Conservation (phyloP, 2,329 filamentous ascomycete genomes). For the Grosmannia serpens region DNA sequence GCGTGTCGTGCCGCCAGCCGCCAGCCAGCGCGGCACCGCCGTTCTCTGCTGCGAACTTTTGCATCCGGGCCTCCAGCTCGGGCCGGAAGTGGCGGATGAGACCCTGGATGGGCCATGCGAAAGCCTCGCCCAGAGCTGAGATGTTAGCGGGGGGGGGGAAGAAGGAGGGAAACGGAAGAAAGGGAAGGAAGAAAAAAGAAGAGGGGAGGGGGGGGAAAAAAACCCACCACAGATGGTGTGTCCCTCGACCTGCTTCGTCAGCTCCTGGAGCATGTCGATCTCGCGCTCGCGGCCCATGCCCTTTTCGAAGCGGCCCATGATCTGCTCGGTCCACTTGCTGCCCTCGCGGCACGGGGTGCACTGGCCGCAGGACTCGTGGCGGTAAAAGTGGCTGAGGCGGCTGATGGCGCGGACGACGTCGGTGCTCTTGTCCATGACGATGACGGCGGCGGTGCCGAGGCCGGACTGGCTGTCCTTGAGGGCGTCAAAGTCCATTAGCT, state of each 20-base stretch:
- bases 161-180: neutral
- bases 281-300: slow-evolving; percentile 80
- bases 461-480: slow-evolving; percentile 96
- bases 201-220: neutral
- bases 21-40: slow-evolving; percentile 71
- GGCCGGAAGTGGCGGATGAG: slow-evolving; percentile 97
- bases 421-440: slow-evolving; percentile 97
- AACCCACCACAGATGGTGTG: slow-evolving; percentile 90
- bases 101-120: slow-evolving; percentile 96
- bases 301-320: slow-evolving; percentile 93
- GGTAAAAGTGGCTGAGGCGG: slow-evolving; percentile 91
- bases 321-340: slow-evolving; percentile 98
- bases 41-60: slow-evolving; percentile 60
- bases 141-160: slow-evolving; percentile 16
- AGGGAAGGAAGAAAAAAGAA: neutral
- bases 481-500: slow-evolving; percentile 98
- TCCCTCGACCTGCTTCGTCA: slow-evolving; percentile 98
- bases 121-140: slow-evolving; percentile 82
- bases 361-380: slow-evolving; percentile 95
- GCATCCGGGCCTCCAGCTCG: slow-evolving; percentile 85
- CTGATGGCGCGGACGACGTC: slow-evolving; percentile 92
- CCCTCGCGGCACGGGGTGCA: slow-evolving; percentile 99
- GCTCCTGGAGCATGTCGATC: slow-evolving; percentile 98
- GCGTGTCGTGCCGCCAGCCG: slow-evolving; percentile 71
- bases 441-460: slow-evolving; percentile 92